These are phyloP conservation scores for Podaxis carcinomalis DNA, from an alignment of 768 basidiomycete genomes.

Conservation along the genomic window DNA sequence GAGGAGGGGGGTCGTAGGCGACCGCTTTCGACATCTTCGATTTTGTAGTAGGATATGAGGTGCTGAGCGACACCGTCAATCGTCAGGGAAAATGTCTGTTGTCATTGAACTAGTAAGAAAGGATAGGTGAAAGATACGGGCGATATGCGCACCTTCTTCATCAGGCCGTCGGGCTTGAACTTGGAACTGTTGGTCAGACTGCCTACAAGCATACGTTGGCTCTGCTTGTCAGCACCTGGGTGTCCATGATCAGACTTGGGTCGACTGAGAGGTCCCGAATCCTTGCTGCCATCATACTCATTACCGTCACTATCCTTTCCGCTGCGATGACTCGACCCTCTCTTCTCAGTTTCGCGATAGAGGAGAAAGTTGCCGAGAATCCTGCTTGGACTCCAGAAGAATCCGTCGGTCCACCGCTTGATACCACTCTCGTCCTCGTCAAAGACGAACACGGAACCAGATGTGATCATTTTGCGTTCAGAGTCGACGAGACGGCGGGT, in stretches of 20 bases:
- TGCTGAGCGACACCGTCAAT: slow-evolving; percentile 86
- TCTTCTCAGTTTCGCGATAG: slow-evolving; percentile 91
- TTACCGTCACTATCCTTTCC: slow-evolving; percentile 30
- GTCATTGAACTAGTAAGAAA: slow-evolving; percentile 7
- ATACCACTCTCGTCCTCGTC: slow-evolving; percentile 97
- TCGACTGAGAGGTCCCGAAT: slow-evolving; percentile 50
- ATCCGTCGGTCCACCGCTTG: slow-evolving; percentile 98
- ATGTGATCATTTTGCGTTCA: slow-evolving; percentile 89
- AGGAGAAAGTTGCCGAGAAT: slow-evolving; percentile 94
- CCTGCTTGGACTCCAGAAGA: slow-evolving; percentile 90
- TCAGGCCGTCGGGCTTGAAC: slow-evolving; percentile 89
- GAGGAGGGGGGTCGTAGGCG: slow-evolving; percentile 86
- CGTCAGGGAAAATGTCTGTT: slow-evolving; percentile 85
- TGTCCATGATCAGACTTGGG: slow-evolving; percentile 48
- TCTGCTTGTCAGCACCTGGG: slow-evolving; percentile 58
- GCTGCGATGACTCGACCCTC: slow-evolving; percentile 59
- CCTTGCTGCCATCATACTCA: slow-evolving; percentile 22
- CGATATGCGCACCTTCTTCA: slow-evolving; percentile 80
- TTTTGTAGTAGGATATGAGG: slow-evolving; percentile 91
- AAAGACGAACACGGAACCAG: slow-evolving; percentile 94
- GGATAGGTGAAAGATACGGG: neutral
- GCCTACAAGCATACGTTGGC: slow-evolving; percentile 82
- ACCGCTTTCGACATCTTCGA: slow-evolving; percentile 87
- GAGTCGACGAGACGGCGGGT: slow-evolving; percentile 89
- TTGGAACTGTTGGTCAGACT: slow-evolving; percentile 91